Evolutionary conservation across 345 rosid genomes (phyloP).

Genomic region (Conringia planisiliqua): DNA sequence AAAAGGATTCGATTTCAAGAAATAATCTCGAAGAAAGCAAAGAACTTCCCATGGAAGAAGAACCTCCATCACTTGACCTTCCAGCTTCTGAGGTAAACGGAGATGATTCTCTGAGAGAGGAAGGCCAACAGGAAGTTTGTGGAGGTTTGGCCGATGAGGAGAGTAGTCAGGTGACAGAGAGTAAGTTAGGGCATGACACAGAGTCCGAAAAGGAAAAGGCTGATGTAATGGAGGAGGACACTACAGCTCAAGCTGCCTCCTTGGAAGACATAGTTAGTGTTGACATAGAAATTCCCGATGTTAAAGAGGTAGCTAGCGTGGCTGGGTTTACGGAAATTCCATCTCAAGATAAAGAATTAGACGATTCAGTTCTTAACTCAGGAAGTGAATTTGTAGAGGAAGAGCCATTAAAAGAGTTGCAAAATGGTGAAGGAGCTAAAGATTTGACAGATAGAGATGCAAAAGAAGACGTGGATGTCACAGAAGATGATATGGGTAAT

Average conservation of each 20-base stretch:
- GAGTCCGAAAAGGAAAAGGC: slow-evolving; percentile 8
- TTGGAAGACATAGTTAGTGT: slow-evolving; percentile 28
- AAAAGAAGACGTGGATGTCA: slow-evolving; percentile 7
- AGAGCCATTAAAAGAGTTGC: slow-evolving; percentile 16
- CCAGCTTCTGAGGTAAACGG: slow-evolving; percentile 5
- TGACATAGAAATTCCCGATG: slow-evolving; percentile 29
- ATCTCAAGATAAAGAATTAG: slow-evolving; percentile 12
- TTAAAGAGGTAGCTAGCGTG: slow-evolving; percentile 19
- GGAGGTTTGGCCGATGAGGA: slow-evolving; percentile 10
- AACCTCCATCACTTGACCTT: neutral
- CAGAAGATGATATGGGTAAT: slow-evolving; percentile 10
- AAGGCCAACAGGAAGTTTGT: neutral
- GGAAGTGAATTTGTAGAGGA: slow-evolving; percentile 8
- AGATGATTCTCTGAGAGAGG: slow-evolving; percentile 19
- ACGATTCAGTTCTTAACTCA: slow-evolving; percentile 5
- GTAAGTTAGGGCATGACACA: neutral
- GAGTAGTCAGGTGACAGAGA: slow-evolving; percentile 13
- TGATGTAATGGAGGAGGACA: slow-evolving; percentile 23
- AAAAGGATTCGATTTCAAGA: slow-evolving; percentile 7
- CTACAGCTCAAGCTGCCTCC: slow-evolving; percentile 9
- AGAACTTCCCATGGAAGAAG: slow-evolving; percentile 19
- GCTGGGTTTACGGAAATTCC: slow-evolving; percentile 28
- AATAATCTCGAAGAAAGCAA: slow-evolving; percentile 9
- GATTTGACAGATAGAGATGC: slow-evolving; percentile 12
- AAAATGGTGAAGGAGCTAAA: slow-evolving; percentile 18